phyloP scores from a whole-genome alignment of 2,329 filamentous ascomycete genomes.

The Cytospora chrysosperma region DNA sequence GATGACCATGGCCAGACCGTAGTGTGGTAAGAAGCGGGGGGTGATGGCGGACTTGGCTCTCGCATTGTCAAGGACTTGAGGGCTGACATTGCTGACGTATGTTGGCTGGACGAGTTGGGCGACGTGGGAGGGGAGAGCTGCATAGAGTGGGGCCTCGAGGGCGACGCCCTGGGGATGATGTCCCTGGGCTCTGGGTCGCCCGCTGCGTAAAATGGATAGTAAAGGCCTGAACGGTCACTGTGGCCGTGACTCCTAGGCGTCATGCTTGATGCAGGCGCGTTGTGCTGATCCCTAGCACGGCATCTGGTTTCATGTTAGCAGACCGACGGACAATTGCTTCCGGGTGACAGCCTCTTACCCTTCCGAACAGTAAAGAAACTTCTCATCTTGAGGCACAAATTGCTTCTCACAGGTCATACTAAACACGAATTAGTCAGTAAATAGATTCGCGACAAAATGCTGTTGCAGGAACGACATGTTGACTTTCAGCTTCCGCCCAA shows the following conservation, averaged over 20 bases:
- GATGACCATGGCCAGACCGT: constrained; percentile 53
- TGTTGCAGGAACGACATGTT: constrained; percentile 35
- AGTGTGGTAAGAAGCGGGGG: constrained; percentile 41
- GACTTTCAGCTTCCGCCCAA: background rate
- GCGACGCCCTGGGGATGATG: constrained; percentile 63
- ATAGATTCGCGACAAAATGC: constrained; percentile 13
- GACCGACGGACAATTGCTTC: constrained; percentile 16
- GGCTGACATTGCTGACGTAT: constrained; percentile 54
- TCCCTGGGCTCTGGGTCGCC: constrained; percentile 55
- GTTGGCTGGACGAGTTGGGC: constrained; percentile 43
- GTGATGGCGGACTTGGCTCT: constrained; percentile 56
- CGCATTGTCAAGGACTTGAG: constrained; percentile 55
- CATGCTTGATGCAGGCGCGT: constrained; percentile 31
- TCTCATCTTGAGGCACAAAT: constrained; percentile 58
- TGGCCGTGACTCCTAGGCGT: constrained; percentile 25
- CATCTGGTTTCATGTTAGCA: constrained; percentile 42
- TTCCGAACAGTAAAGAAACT: constrained; percentile 62
- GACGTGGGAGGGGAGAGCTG: constrained; percentile 55
- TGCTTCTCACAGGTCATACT: constrained; percentile 69
- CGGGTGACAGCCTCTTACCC: constrained; percentile 44
- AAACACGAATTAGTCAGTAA: constrained; percentile 32
- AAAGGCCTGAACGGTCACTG: constrained; percentile 27
- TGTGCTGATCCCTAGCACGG: constrained; percentile 51
- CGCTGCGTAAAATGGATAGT: constrained; percentile 46
- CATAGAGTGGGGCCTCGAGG: constrained; percentile 57